Base-by-base conservation (phyloP, 345 rosid genomes). In the Lepidium sativum region DNA sequence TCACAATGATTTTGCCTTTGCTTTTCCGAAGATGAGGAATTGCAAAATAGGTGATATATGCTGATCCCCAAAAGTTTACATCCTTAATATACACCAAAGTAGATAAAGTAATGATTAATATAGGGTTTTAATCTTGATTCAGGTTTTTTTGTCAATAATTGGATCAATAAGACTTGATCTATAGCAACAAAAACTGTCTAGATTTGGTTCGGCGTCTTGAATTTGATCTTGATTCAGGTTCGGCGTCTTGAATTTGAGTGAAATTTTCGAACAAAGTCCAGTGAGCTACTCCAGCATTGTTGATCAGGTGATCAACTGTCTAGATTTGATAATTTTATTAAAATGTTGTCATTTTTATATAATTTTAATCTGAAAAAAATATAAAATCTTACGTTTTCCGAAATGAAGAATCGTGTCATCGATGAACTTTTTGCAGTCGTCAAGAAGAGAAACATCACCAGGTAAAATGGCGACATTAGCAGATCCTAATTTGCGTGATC, bases 1-100 rank as follows among this genome's bases (percentile, higher is more conserved):
- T 63, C 47, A 67, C 80, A 18, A 82, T 38, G 65, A 82, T 79
- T 72, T 79, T 77, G 61, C 89, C 86, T 21, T 33, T 79, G 55
- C 69, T 80, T 12, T 72, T 72, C 47, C 65, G 72, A 8, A 81
- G 79, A 63, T 78, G 72, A 20, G 86, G 81, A 63, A 76, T 67
- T 12, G 84, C 89, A 32, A 78, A 80, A 27, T 68, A 73, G 9
- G 84, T 76, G 31, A 62, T 47, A 15, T 78, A 75, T 8, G 69
- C 57, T 3, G 83, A 41, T 2, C 86, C 89, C 89, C 89, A 78
- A 63, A 79, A 84, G 45, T 84, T 82, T 2, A 54, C 63, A 12
- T 80, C 73, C 84, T 81, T 57, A 11, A 65, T 54, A 23, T 16
- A 42, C 8, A 25, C 38, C 38, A 63, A 15, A 15, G 50, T 37